Evolutionary conservation across 1,284 basidiomycete species (phyloP).

Genomic region (Irpex sp.): DNA sequence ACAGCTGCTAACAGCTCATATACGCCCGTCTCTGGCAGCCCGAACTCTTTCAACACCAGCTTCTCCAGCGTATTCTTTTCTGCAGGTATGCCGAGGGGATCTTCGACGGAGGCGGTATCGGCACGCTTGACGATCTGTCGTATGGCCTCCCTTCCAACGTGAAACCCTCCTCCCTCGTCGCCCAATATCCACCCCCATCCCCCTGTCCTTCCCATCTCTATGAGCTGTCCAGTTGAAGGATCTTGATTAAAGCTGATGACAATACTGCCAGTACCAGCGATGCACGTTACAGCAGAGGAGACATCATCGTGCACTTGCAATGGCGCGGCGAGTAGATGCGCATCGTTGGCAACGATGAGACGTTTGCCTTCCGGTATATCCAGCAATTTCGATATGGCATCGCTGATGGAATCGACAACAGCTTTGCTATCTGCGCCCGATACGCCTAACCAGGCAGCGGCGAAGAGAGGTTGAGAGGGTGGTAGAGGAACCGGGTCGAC

Average conservation of each 20-base stretch:
- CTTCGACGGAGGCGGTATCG: conserved; percentile 48
- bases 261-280: conserved; percentile 72
- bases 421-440: conserved; percentile 72
- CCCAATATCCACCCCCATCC: conserved; percentile 85
- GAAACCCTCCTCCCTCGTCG: conserved; percentile 76
- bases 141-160: conserved; percentile 69
- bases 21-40: conserved; percentile 39
- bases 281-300: conserved; percentile 57
- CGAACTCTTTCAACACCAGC: conserved; percentile 51
- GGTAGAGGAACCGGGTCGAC: conserved; percentile 38
- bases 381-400: conserved; percentile 51
- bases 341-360: conserved; percentile 70
- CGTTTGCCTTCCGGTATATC: conserved; percentile 47
- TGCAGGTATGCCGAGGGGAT: conserved; percentile 13
- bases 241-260: conserved; percentile 57
- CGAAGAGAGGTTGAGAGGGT: conserved; percentile 40
- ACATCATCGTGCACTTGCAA: conserved; percentile 55
- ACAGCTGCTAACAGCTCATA: conserved; percentile 60
- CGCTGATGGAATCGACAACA: conserved; percentile 50
- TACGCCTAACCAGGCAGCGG: conserved; percentile 73
- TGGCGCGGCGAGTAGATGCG: conserved; percentile 71
- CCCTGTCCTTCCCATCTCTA: conserved; percentile 66
- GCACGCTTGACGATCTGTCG: conserved; percentile 58
- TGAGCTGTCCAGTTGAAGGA: conserved; percentile 28
- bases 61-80: conserved; percentile 22